Evolutionary conservation across 2,329 filamentous ascomycete genomes (phyloP).

Genomic region (Akanthomyces uredinophilus): DNA sequence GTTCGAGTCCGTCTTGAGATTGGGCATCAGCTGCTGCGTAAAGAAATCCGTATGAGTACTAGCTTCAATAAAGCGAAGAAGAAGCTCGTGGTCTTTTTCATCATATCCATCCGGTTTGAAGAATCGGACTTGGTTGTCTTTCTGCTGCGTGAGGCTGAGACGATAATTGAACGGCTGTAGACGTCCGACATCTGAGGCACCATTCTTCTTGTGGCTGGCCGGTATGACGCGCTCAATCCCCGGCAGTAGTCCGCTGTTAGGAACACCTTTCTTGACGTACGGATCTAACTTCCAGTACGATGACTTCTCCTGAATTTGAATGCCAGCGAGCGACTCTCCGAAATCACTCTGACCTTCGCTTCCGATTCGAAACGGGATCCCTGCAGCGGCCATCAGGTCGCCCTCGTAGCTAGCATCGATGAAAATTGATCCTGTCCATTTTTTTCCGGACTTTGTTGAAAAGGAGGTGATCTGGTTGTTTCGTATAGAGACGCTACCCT

Average conservation of each 20-base stretch:
- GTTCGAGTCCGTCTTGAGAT: neutral
- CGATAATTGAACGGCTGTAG: neutral
- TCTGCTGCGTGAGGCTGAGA: neutral
- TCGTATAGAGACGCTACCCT: neutral
- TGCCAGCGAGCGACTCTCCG: neutral
- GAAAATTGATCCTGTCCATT: constrained; percentile 14
- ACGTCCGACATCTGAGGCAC: neutral
- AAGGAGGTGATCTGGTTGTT: neutral
- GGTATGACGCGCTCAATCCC: neutral
- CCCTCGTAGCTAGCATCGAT: constrained; percentile 25
- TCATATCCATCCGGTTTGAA: neutral
- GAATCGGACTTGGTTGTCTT: neutral
- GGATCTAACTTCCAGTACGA: neutral
- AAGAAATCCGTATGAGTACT: neutral
- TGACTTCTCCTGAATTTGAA: neutral
- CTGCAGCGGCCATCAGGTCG: constrained; percentile 21
- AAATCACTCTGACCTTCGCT: neutral
- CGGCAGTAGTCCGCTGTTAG: neutral
- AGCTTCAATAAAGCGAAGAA: neutral
- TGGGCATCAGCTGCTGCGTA: neutral
- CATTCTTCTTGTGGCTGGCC: neutral
- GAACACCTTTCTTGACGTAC: neutral
- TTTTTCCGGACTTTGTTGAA: neutral
- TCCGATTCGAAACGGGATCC: neutral
- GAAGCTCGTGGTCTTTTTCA: neutral